A percentile compares a stretch with the other conserved stretches of the same genome.
Conservation (phyloP, 2,329 filamentous ascomycete species). For the Diaporthe humulicola region DNA sequence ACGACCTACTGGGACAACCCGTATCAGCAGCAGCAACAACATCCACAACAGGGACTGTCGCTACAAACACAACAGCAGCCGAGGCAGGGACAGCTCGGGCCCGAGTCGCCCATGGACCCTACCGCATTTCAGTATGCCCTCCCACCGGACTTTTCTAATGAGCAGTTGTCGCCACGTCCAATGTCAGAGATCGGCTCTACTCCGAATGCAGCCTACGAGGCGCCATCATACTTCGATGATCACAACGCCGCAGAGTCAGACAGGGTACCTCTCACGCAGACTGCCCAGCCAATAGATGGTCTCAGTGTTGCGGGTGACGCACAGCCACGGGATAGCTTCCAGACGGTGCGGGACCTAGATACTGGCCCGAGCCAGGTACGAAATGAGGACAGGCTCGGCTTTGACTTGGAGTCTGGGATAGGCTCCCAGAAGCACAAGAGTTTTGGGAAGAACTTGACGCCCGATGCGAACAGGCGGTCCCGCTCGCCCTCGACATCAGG, state of each 20-base stretch:
- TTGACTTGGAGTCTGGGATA: slow-evolving; percentile 70
- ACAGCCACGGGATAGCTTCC: slow-evolving; percentile 67
- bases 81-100: slow-evolving; percentile 46
- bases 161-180: slow-evolving; percentile 42
- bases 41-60: neutral
- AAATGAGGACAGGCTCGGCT: slow-evolving; percentile 67
- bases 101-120: slow-evolving; percentile 66
- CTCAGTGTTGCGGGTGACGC: slow-evolving; percentile 54
- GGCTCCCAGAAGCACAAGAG: slow-evolving; percentile 65
- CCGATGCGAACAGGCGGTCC: slow-evolving; percentile 65
- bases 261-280: slow-evolving; percentile 68
- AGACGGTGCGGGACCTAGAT: slow-evolving; percentile 67
- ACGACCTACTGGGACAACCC: slow-evolving; percentile 66
- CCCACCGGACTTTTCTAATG: slow-evolving; percentile 58
- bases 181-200: slow-evolving; percentile 43
- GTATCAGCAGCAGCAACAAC: slow-evolving; percentile 51
- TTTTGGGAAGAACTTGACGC: slow-evolving; percentile 69
- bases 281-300: slow-evolving; percentile 67
- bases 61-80: slow-evolving; percentile 15
- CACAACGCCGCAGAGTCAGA: slow-evolving; percentile 67
- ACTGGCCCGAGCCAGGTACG: slow-evolving; percentile 65
- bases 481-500: slow-evolving; percentile 73
- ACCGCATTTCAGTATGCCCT: slow-evolving; percentile 67
- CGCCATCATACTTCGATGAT: slow-evolving; percentile 40
- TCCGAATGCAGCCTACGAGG: slow-evolving; percentile 42